Evolutionary conservation across 2,329 filamentous ascomycete genomes (phyloP), one percentile per base, ranked within the genome.

Genomic region (Colletotrichum melonis): DNA sequence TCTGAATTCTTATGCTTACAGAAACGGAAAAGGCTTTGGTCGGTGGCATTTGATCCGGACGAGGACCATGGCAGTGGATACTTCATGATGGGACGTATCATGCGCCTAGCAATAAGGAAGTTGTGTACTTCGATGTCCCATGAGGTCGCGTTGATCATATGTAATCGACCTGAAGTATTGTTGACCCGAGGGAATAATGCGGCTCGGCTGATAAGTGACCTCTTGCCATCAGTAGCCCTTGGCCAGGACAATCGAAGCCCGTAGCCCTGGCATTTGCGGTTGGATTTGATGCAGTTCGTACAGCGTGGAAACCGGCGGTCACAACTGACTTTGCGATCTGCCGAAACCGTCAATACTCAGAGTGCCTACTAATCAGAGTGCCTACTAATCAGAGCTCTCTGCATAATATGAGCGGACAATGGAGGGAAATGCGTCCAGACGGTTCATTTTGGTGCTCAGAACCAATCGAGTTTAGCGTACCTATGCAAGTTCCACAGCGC

Each of bases 161-260:
- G 57, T 22, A 55, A n/a, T n/a, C 42, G 16, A 49, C 19, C 7
- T 49, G 19, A 19, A 19, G 19, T 49, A 49, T n/a, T 49, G 11
- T 12, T 8, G 56, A 12, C 30, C 38, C 12, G 32, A 6, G 11
- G 24, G 16, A 12, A 4, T 14, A 32, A 22, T 5, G 9, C 7
- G 16, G 58, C 63, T 16, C 8, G 46, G 8, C 30, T 69, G 4
- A 75, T 73, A 4, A 79, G 74, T 2, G 77, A 71, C 32, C 79
- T 79, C 62, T 65, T 77, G 55, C 73, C 73, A 63, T 81, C 77
- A 42, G 66, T 64, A 28, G 74, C 72, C 49, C 75, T 75, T 2
- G 79, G 80, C 80, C 80, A 81, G 6, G 79, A 81, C 9, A 81
- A 68, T 5, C 79, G 78, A 14, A 78, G 11, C 3, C 59, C 76